Percentiles rank a stretch among this genome's conserved stretches.
These are phyloP conservation scores for Aegilops tauschii DNA, from an alignment of 176 grass and related monocot species.

Conservation along the genomic window DNA sequence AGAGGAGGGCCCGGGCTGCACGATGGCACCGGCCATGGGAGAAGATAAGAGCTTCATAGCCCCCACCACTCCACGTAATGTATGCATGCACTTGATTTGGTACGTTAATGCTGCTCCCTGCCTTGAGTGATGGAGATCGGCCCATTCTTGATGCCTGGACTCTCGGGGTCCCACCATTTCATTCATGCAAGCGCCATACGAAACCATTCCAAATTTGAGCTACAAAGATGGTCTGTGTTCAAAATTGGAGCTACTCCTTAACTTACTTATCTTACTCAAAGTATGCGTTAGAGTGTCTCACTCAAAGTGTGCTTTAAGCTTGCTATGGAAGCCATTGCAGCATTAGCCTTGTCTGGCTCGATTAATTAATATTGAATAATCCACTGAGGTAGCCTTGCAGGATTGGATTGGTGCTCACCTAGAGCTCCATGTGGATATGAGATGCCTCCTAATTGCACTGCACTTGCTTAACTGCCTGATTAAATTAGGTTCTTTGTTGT, in stretches of 20 bases:
- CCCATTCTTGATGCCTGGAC: no score
- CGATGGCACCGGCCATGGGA: constrained; percentile 35
- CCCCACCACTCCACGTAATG: background rate
- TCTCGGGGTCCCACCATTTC: no score
- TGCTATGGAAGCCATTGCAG: background rate
- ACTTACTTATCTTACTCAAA: background rate
- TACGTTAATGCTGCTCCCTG: no score
- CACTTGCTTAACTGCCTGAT: background rate
- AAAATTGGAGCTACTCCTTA: background rate
- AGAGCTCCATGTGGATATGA: background rate
- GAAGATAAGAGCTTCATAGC: constrained; percentile 5
- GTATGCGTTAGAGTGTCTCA: background rate
- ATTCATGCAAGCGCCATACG: background rate
- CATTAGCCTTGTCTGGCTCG: no score
- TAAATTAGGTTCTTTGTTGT: background rate
- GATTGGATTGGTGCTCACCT: no score
- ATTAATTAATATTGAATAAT: no score
- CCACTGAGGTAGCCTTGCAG: no score
- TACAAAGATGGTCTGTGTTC: background rate
- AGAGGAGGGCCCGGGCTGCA: constrained; percentile 21
- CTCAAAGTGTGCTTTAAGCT: background rate
- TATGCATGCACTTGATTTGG: no score
- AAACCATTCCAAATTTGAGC: background rate
- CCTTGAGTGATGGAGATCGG: no score
- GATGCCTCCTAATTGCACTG: background rate